Base-by-base conservation (phyloP, 768 basidiomycete genomes). In the Auricularia heimuer region DNA sequence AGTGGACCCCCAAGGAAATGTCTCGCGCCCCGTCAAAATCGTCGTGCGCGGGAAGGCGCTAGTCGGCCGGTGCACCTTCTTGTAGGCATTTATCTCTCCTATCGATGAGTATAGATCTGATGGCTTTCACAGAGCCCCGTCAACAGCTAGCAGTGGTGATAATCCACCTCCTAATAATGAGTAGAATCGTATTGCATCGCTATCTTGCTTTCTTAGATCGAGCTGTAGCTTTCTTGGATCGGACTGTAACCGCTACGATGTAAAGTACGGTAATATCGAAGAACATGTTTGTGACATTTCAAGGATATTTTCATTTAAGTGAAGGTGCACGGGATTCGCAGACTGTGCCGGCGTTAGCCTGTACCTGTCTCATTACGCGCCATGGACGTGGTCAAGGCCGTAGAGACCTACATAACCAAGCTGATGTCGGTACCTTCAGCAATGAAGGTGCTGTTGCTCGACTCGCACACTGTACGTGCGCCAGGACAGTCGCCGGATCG, bases 301-400 rank as follows among this genome's bases (percentile, higher is more conserved):
- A 11, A 45, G 44, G 18, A 18, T 45, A 45, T 45, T 10, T 10
- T 11, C 44, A 18, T 45, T 45, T 45, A 18, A 45, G 44, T 45
- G 21, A 11, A 51, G 4, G 11, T 4, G 16, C 29, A 29, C 29
- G 2, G 29, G 29, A 29, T 29, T 18, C 18, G 11, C 21, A 21
- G 6, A 51, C 6, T 18, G 44, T 18, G 21, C 21, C 47, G 47
- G 47, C 18, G 14, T 16, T 51, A 16, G 47, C 47, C 47, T 51
- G 47, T 18, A 16, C 47, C 18, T 51, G 47, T 14, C 1, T 6
- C 47, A 16, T 36, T 3, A 56, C 71, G 70, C 42, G 61, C 56
- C 24, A 98, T 98, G 97, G 95, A 99, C 76, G 88, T 95, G 68
- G 82, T 94, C 71, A 96, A 95, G 76, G 97, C 97, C 7, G 87